Base-by-base conservation (phyloP, 345 rosid species). In the Eucalyptus pauciflora region DNA sequence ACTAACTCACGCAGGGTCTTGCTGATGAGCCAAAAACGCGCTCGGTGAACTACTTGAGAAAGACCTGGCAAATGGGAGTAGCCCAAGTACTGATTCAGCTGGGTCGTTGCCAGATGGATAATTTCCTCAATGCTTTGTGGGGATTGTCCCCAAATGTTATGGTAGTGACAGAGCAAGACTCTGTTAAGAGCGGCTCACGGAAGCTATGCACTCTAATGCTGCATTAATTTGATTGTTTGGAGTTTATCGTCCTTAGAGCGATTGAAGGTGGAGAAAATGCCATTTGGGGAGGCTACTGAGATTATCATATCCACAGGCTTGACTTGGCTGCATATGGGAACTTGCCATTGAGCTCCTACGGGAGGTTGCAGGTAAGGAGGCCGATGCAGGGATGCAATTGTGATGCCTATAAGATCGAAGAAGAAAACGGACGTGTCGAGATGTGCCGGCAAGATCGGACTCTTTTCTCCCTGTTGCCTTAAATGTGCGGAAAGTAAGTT, bases 371-470 rank as follows among this genome's bases (percentile, higher is more conserved):
- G 92, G 97, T 94, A 8, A 93, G 91, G 91, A 94, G 96, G 88
- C 85, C 96, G 93, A 89, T 97, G 93, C 96, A 96, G 87, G 94
- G 95, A 3, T 96, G 92, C 85, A 94, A 95, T 56, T 96, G 96
- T 87, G 96, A 96, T 18, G 97, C 97, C 25, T 96, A 94, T 87
- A 94, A 91, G 86, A 93, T 96, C 86, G 95, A 93, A 88, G 99
- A 96, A 89, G 97, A 95, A 87, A 95, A 92, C 41, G 97, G 98
- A 7, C 91, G 96, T 41, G 94, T 92, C 3, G 94, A 95, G 69
- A 93, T 96, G 56, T 95, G 98, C 93, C 94, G 99, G 99, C 98
- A 96, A 64, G 99, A 95, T 90, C 93, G 97, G 41, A 93, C 95
- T 31, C 93, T 97, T 13, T 97, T 93, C 88, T 94, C 98, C 0